These are phyloP conservation scores for Penicillium frequentans DNA, from an alignment of 2,329 filamentous ascomycete species.

Conservation along the genomic window DNA sequence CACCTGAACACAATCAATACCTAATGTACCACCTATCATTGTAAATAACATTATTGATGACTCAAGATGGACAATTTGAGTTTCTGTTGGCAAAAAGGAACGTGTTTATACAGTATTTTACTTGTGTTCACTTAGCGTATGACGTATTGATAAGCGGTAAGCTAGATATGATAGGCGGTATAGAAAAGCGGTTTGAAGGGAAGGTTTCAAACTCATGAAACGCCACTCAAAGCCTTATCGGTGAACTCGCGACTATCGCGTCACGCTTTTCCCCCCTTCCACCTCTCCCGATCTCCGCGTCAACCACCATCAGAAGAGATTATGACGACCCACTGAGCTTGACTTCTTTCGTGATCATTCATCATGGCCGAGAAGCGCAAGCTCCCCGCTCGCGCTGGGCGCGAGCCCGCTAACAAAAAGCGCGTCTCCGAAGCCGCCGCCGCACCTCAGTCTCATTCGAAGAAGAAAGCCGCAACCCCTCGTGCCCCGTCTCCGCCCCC, in stretches of 20 bases:
- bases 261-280: constrained; percentile 22
- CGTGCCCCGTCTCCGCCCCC: constrained; percentile 28
- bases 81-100: no score
- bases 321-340: neutral
- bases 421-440: constrained; percentile 42
- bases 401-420: constrained; percentile 45
- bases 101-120: no score
- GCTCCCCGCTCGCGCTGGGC: constrained; percentile 43
- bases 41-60: no score
- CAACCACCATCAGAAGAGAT: constrained; percentile 6
- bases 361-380: constrained; percentile 46
- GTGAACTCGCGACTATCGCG: constrained; percentile 17
- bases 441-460: constrained; percentile 31
- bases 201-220: no score
- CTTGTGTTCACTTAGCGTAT: no score
- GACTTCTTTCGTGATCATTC: neutral
- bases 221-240: neutral
- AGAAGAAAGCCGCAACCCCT: constrained; percentile 36
- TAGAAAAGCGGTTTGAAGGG: no score
- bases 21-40: no score
- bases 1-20: no score
- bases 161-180: no score
- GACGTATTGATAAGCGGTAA: no score
- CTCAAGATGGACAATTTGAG: no score
- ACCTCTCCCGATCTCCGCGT: constrained; percentile 10